Evolutionary conservation across 2,329 filamentous ascomycete genomes (phyloP).

Genomic region (Ilyonectria robusta): DNA sequence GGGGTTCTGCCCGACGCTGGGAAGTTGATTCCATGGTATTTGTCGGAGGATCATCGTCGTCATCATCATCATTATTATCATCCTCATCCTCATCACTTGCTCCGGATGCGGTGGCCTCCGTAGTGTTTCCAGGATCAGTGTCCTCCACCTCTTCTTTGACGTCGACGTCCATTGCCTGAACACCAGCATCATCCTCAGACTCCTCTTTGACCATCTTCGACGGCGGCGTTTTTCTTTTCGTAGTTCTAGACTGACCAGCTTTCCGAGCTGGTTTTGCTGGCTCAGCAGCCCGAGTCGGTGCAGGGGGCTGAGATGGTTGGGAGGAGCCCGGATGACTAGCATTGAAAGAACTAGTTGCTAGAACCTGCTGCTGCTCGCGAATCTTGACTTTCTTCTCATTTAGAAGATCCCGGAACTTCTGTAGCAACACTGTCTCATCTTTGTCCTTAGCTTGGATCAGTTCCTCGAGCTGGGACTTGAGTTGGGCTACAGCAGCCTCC

Average conservation of each 20-base stretch:
- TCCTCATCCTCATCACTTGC: constrained; percentile 59
- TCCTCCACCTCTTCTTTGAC: constrained; percentile 54
- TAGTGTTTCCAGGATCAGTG: constrained; percentile 57
- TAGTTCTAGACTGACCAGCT: constrained; percentile 55
- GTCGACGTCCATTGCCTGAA: constrained; percentile 68
- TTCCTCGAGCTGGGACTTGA: constrained; percentile 76
- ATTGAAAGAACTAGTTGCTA: constrained; percentile 63
- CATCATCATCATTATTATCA: constrained; percentile 51
- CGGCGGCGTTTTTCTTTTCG: constrained; percentile 66
- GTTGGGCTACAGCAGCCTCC: constrained; percentile 68
- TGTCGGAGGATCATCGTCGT: constrained; percentile 21
- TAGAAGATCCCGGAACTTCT: constrained; percentile 78
- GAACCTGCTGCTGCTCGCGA: constrained; percentile 76
- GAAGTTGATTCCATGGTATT: constrained; percentile 13
- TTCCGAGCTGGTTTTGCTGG: constrained; percentile 47
- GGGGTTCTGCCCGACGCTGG: constrained; percentile 9
- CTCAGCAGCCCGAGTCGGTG: constrained; percentile 24
- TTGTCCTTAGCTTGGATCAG: constrained; percentile 76
- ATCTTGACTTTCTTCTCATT: constrained; percentile 89
- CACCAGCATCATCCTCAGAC: constrained; percentile 56
- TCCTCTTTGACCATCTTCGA: constrained; percentile 57
- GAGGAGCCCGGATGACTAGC: constrained; percentile 48
- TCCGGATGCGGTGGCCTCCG: constrained; percentile 58
- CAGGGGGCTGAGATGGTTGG: constrained; percentile 43
- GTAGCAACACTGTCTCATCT: constrained; percentile 76